Evolutionary conservation across 176 grass and related monocot genomes (phyloP), one percentile per base, ranked within the genome.

Genomic region (Aechmea fasciata): DNA sequence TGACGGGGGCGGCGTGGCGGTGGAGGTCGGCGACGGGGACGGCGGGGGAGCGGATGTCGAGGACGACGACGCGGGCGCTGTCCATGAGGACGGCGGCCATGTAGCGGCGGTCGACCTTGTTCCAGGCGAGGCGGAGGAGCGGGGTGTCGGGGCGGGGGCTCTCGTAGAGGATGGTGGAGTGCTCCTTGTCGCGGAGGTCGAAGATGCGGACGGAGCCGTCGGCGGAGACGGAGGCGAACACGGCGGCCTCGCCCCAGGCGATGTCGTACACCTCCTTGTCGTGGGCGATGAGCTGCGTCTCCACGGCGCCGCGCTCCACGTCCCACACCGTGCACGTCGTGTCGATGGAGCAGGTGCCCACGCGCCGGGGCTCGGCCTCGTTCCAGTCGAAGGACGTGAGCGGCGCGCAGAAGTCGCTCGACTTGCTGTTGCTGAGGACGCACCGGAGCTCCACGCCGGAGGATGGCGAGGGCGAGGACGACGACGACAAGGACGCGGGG

Each of bases 261-360:
- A 97, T 97, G 79, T 97, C 93, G 67, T 92, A 85, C 49, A 97
- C 94, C 84, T 91, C 94, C 80, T 97, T 97, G 79, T 97, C 94
- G 81, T 97, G 94, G 20, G 94, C 94, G 86, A 97, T 97, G 79
- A 92, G 94, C 82, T 97, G 94, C 71, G 94, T 97, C 84, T 97
- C 94, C 6, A 97, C 78, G 81, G 68, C 89, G 11, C 86, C 94
- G 59, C 86, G 94, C 6, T 97, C 93, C 52, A 97, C 76, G 79
- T 97, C 94, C 94, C 94, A 97, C 67, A 97, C 80, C 48, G 94
- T 97, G 78, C 89, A 97, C 65, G 94, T 97, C 74, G 89, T 97
- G 85, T 97, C 94, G 74, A 97, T 97, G 66, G 94, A 97, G 0
- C 89, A 91, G 67, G 94, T 97, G 4, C 79, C 86, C 74, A 97